Evolutionary conservation across 805 yeast species (phyloP), one percentile per base, ranked within the genome.

Genomic region (Candida insectorum): DNA sequence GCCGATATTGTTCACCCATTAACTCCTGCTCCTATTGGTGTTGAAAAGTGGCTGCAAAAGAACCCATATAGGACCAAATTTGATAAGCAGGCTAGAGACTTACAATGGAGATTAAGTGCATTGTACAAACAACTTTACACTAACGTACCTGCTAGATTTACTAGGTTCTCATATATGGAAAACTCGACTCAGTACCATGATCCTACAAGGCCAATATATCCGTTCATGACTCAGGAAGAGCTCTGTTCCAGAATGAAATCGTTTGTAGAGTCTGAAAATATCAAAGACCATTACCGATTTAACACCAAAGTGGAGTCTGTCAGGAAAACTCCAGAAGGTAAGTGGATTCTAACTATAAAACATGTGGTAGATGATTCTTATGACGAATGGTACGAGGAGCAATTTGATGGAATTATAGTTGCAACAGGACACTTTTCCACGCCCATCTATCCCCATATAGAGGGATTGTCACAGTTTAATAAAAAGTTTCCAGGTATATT

Each of bases 391-490:
- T 71, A 72, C 40, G 52, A 45, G 16, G 73, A 73, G 33, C 51
- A 49, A 22, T 77, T 68, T 42, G 89, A 83, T 49, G 83, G 77
- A 6, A 73, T 83, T 5, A 73, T 77, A 2, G 53, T 81, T 7
- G 82, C 86, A 5, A 60, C 73, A 6, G 93, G 93, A 1, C 77
- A 77, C 38, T 80, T 71, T 51, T 73, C 80, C 28, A 61, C 70
- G 17, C 91, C 93, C 1, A 66, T 50, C 42, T 55, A 75, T 30
- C 91, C 93, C 1, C 57, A 65, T 14, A 65, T 71, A 26, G 51
- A 56, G 2, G 88, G 88, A 0, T 48, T 83, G 16, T 51, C 58
- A 9, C 69, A 67, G 34, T 79, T 75, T 71, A 52, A 56, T 29
- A 43, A 44, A 8, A 45, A 52, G 28, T 58, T 52, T 41, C 82